Conservation (phyloP, 2,329 filamentous ascomycete genomes). For the Hymenoscyphus scutula region DNA sequence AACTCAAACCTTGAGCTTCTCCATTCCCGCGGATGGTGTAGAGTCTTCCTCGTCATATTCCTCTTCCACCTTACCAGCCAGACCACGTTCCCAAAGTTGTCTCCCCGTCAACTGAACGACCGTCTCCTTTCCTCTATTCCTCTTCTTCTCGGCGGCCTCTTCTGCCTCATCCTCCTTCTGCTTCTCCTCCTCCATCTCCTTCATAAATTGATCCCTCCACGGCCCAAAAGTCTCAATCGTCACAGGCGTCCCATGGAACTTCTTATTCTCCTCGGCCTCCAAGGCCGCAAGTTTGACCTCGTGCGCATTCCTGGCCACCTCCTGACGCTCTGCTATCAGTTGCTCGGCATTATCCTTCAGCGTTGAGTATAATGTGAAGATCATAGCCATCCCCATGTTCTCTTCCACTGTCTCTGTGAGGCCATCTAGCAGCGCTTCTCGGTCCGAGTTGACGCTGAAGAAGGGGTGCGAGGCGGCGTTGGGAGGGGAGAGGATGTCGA, state of each 20-base stretch:
- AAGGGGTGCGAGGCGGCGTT: conserved; percentile 68
- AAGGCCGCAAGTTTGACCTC: conserved; percentile 56
- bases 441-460: conserved; percentile 80
- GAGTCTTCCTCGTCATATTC: conserved; percentile 64
- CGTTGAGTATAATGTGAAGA: conserved; percentile 84
- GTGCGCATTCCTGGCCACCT: conserved; percentile 55
- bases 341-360: conserved; percentile 90
- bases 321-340: conserved; percentile 71
- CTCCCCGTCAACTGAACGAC: conserved; percentile 67
- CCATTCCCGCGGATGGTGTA: conserved; percentile 58
- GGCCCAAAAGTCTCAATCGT: conserved; percentile 80
- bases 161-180: conserved; percentile 69
- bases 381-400: conserved; percentile 95
- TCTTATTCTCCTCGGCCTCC: conserved; percentile 92
- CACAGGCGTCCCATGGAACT: conserved; percentile 89
- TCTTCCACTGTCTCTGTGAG: conserved; percentile 79
- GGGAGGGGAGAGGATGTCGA: conserved; percentile 74
- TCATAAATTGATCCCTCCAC: conserved; percentile 76
- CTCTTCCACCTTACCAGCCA: conserved; percentile 65
- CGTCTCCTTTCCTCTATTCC: conserved; percentile 72
- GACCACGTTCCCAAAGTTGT: conserved; percentile 75
- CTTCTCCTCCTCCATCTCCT: conserved; percentile 76
- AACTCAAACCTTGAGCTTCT: conserved; percentile 63
- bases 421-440: conserved; percentile 66
- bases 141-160: conserved; percentile 77